A percentile compares a stretch with the other conserved stretches of the same genome.
These are phyloP conservation scores for Physaria fendleri DNA, from an alignment of 345 rosid genomes.

Conservation along the genomic window DNA sequence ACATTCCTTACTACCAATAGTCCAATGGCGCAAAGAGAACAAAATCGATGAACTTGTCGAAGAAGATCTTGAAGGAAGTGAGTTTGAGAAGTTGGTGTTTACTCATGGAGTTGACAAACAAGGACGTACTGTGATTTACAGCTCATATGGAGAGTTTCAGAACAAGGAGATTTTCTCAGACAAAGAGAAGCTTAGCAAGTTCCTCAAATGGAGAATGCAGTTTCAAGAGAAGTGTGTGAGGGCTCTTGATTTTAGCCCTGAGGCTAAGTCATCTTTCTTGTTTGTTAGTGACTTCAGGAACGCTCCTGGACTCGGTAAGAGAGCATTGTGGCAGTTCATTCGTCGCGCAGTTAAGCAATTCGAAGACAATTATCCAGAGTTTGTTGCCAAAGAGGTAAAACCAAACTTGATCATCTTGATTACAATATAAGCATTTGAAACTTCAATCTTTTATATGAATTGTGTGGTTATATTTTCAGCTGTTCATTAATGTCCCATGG, in stretches of 20 bases:
- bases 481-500: conserved; percentile 97
- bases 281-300: conserved; percentile 85
- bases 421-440: neutral
- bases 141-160: conserved; percentile 73
- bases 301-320: conserved; percentile 80
- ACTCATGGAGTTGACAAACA: conserved; percentile 72
- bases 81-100: conserved; percentile 76
- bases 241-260: conserved; percentile 75
- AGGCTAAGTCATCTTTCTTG: conserved; percentile 56
- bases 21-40: conserved; percentile 41
- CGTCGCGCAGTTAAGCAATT: conserved; percentile 65
- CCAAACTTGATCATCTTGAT: neutral
- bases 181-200: conserved; percentile 58
- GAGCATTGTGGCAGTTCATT: conserved; percentile 66
- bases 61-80: conserved; percentile 56
- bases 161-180: conserved; percentile 64
- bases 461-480: conserved; percentile 30
- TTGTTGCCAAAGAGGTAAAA: conserved; percentile 73
- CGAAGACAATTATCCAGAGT: conserved; percentile 92
- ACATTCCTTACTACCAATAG: too few species aligned
- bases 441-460: neutral
- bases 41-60: conserved; percentile 55
- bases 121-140: conserved; percentile 84
- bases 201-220: conserved; percentile 86
- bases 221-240: conserved; percentile 74